phyloP scores from a whole-genome alignment of 225 moss, liverwort and hornwort species.

The Neckera pumila region DNA sequence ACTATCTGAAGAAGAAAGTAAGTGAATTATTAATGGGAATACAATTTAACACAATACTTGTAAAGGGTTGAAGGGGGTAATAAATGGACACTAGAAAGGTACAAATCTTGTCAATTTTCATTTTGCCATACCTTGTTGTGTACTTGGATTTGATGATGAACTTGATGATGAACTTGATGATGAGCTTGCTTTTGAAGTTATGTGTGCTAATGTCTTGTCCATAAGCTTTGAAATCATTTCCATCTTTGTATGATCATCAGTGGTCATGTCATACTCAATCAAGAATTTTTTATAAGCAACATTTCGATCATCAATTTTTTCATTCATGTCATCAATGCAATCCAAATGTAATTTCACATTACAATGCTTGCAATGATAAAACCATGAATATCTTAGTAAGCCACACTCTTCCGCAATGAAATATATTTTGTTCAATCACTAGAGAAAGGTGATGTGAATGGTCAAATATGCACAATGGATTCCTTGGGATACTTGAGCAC shows the following conservation, averaged over 20 bases:
- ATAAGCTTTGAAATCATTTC: neutral
- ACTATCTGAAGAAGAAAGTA: neutral
- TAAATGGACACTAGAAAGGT: neutral
- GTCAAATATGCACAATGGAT: neutral
- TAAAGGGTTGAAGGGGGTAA: neutral
- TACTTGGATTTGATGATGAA: neutral
- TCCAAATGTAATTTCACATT: neutral
- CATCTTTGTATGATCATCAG: neutral
- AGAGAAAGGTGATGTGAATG: neutral
- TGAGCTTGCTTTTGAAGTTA: neutral
- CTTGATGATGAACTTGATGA: no score
- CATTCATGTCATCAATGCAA: neutral
- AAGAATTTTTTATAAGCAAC: neutral
- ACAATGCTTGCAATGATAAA: neutral
- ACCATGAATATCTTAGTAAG: neutral
- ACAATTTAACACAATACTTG: no score
- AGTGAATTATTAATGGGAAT: accelerated
- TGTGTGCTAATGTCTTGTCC: accelerated
- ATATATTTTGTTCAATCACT: accelerated
- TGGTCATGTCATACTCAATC: neutral
- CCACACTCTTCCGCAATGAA: neutral
- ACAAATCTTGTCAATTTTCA: neutral
- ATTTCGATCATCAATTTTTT: accelerated
- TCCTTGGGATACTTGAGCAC: accelerated
- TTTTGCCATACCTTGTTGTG: neutral